These are phyloP conservation scores for Mortierella sp. DNA, from an alignment of 371 early-diverging fungal species.

Conservation along the genomic window DNA sequence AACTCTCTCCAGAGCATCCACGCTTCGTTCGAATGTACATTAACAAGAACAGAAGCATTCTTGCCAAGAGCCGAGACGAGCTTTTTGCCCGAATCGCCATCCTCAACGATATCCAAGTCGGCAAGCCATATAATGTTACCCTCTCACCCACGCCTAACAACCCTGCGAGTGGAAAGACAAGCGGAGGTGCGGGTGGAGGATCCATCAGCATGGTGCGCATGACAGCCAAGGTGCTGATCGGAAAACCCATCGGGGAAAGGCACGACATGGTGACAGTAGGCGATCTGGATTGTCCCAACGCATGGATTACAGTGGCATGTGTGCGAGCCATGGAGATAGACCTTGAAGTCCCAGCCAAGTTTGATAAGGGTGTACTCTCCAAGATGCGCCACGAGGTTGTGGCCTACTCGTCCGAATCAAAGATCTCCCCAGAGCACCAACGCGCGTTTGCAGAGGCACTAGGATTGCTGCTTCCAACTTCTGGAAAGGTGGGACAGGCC, in stretches of 20 bases:
- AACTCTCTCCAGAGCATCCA: conserved; percentile 35
- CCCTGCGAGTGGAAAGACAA: neutral
- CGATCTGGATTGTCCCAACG: conserved; percentile 51
- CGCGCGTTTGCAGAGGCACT: conserved; percentile 36
- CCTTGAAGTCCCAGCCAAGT: conserved; percentile 29
- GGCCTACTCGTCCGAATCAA: conserved; percentile 29
- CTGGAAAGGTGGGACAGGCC: conserved; percentile 11
- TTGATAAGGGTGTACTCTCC: conserved; percentile 45
- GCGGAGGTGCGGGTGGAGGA: conserved; percentile 3
- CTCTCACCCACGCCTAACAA: neutral
- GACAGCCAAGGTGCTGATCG: conserved; percentile 40
- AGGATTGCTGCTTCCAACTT: conserved; percentile 20
- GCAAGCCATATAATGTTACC: conserved; percentile 27
- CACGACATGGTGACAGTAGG: conserved; percentile 49
- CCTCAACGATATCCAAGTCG: conserved; percentile 35
- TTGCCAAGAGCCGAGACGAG: conserved; percentile 49
- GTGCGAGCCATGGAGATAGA: conserved; percentile 31
- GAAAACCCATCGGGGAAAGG: conserved; percentile 51
- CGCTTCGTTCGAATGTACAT: conserved; percentile 54
- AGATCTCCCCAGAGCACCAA: conserved; percentile 29
- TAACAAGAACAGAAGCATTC: conserved; percentile 40
- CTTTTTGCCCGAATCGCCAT: conserved; percentile 47
- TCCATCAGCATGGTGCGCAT: conserved; percentile 40
- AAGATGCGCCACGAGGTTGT: conserved; percentile 50
- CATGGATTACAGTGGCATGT: conserved; percentile 47